A percentile compares a stretch with the other conserved stretches of the same genome.
Conservation (phyloP, 2,329 filamentous ascomycete genomes). For the Arthroderma sp. region DNA sequence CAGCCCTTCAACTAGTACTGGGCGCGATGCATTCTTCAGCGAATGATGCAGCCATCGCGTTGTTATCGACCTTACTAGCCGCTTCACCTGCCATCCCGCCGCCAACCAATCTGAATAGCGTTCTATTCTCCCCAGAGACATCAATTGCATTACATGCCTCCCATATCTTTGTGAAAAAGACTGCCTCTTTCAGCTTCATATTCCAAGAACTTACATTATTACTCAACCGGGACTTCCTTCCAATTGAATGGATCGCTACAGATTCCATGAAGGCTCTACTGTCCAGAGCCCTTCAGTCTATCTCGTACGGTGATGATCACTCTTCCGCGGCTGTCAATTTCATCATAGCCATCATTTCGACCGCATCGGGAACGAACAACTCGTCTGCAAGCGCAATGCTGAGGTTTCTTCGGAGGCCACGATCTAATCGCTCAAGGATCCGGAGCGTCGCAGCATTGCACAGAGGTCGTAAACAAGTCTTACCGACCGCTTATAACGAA, state of each 20-base stretch:
- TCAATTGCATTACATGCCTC: conserved; percentile 21
- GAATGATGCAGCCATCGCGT: conserved; percentile 23
- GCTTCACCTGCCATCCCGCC: conserved; percentile 13
- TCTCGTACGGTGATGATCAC: conserved; percentile 23
- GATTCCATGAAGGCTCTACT: conserved; percentile 24
- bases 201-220: conserved; percentile 25
- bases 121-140: conserved; percentile 19
- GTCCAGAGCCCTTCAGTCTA: conserved; percentile 23
- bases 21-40: conserved; percentile 20
- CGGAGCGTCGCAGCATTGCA: not conserved
- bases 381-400: too few species aligned
- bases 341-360: conserved; percentile 5
- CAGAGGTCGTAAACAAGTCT: not conserved
- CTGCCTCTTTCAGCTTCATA: conserved; percentile 16
- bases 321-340: conserved; percentile 16
- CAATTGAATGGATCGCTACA: conserved; percentile 30
- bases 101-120: conserved; percentile 7
- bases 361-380: conserved; percentile 1
- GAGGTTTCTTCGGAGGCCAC: too few species aligned
- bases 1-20: conserved; percentile 22
- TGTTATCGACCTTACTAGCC: conserved; percentile 22
- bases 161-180: conserved; percentile 16
- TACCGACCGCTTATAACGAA: not conserved
- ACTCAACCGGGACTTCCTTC: conserved; percentile 19
- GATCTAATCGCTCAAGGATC: too few species aligned